These are phyloP conservation scores for Picea glauca DNA, from an alignment of 75 land plant genomes.

Conservation along the genomic window DNA sequence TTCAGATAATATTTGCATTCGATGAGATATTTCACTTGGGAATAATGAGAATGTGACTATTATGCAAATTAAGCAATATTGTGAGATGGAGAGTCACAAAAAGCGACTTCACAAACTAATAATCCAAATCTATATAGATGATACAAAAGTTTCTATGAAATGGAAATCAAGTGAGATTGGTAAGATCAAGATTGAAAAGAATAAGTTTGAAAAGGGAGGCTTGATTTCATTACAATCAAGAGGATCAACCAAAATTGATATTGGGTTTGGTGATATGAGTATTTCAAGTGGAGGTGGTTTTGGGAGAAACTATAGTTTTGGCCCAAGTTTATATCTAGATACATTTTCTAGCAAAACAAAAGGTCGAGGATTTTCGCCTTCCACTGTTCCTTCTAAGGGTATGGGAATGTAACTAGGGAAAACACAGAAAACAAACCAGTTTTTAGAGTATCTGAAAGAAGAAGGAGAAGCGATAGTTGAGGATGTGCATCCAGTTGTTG, in stretches of 20 bases:
- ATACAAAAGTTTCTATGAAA: too few relatives aligned
- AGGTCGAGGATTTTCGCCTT: conserved; percentile 36
- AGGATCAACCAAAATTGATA: conserved; percentile 64
- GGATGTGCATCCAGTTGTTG: conserved; percentile 19
- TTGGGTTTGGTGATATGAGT: conserved; percentile 54
- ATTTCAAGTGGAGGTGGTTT: conserved; percentile 62
- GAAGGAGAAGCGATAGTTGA: conserved; percentile 28
- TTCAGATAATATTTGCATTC: too few relatives aligned
- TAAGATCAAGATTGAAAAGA: conserved; percentile 57
- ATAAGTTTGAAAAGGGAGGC: conserved; percentile 65
- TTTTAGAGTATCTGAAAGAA: conserved; percentile 31
- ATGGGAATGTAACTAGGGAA: conserved; percentile 47
- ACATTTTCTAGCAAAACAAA: conserved; percentile 58
- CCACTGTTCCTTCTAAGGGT: conserved; percentile 18
- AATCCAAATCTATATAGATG: too few relatives aligned
- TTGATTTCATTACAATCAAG: conserved; percentile 44
- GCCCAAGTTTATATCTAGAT: conserved; percentile 46
- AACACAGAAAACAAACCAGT: conserved; percentile 32
- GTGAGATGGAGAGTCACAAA: too few relatives aligned
- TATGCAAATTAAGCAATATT: too few relatives aligned
- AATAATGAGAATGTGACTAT: too few relatives aligned
- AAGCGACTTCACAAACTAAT: too few relatives aligned
- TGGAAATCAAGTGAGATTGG: too few relatives aligned
- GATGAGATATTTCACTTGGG: too few relatives aligned
- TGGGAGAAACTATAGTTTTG: conserved; percentile 73